These are phyloP conservation scores for Globisporangium sylvaticum DNA, from an alignment of 352 stramenopile species.

Conservation along the genomic window DNA sequence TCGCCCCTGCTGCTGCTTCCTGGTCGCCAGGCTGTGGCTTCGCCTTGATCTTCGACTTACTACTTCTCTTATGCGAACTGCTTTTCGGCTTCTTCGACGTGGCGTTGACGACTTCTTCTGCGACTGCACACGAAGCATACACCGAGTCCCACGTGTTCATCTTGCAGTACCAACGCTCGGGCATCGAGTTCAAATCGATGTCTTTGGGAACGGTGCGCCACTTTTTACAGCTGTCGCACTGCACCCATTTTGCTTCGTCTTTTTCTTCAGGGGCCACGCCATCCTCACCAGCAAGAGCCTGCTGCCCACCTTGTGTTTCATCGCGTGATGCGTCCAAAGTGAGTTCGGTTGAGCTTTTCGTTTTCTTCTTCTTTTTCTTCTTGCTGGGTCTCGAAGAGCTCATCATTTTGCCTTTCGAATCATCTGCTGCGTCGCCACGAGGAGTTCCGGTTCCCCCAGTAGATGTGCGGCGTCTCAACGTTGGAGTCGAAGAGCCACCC, in stretches of 20 bases:
- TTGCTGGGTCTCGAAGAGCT: conserved; percentile 22
- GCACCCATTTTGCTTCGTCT: conserved; percentile 91
- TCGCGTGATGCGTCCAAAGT: conserved; percentile 8
- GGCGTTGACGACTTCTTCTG: conserved; percentile 75
- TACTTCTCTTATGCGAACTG: conserved; percentile 6
- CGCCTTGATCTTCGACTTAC: conserved; percentile 24
- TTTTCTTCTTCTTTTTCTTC: conserved; percentile 67
- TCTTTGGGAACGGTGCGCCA: conserved; percentile 91
- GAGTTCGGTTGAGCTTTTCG: conserved; percentile 17
- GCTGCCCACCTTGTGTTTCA: conserved; percentile 19
- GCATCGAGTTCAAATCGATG: conserved; percentile 88
- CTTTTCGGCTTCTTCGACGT: conserved; percentile 17
- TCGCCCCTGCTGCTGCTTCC: conserved; percentile 10
- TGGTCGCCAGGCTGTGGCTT: conserved; percentile 15
- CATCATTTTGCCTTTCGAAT: conserved; percentile 1
- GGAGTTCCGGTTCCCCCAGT: conserved; percentile 8
- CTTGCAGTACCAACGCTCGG: conserved; percentile 94
- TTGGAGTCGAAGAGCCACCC: conserved; percentile 20
- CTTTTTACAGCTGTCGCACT: conserved; percentile 95
- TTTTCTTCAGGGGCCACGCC: conserved; percentile 24
- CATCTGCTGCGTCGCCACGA: conserved; percentile 5
- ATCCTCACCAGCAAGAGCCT: conserved; percentile 20
- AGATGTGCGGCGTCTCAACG: conserved; percentile 15
- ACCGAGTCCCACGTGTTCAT: conserved; percentile 92
- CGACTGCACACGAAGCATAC: conserved; percentile 83